Conservation (phyloP, 2,329 filamentous ascomycete genomes). For the Aspergillus japonicus region DNA sequence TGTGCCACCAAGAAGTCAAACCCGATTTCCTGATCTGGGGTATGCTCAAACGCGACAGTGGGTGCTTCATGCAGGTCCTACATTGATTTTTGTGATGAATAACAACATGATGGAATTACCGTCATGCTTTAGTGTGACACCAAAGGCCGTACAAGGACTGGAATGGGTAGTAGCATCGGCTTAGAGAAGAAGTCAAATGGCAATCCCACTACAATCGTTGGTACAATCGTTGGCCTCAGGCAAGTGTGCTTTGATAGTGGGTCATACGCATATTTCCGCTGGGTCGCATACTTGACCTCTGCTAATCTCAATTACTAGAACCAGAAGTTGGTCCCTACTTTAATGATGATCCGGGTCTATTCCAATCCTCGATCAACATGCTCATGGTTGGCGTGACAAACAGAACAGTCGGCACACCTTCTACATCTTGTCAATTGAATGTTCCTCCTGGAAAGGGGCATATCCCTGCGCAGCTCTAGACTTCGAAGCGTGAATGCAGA, state of each 20-base stretch:
- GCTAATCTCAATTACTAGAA: not conserved
- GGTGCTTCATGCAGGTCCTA: not conserved
- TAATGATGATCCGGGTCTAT: not conserved
- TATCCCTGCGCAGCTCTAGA: not conserved
- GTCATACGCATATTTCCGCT: constrained; percentile 1
- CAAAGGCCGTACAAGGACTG: not conserved
- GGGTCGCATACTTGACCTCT: not conserved
- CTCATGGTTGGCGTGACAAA: not conserved
- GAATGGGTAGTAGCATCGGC: not conserved
- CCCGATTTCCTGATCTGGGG: not conserved
- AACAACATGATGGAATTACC: not conserved
- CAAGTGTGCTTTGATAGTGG: not conserved
- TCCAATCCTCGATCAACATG: not conserved
- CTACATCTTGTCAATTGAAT: not conserved
- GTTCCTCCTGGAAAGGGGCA: not conserved
- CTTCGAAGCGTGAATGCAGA: not conserved
- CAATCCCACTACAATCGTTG: not conserved
- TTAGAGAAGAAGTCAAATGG: not conserved
- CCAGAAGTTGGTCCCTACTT: not conserved
- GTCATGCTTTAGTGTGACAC: not conserved
- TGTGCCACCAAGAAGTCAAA: not conserved
- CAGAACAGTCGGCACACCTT: not conserved
- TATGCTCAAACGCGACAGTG: not conserved
- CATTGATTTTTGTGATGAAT: not conserved
- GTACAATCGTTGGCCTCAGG: not conserved